These are phyloP conservation scores for Prototheca cutis DNA, from an alignment of 163 green algal species.

Conservation along the genomic window DNA sequence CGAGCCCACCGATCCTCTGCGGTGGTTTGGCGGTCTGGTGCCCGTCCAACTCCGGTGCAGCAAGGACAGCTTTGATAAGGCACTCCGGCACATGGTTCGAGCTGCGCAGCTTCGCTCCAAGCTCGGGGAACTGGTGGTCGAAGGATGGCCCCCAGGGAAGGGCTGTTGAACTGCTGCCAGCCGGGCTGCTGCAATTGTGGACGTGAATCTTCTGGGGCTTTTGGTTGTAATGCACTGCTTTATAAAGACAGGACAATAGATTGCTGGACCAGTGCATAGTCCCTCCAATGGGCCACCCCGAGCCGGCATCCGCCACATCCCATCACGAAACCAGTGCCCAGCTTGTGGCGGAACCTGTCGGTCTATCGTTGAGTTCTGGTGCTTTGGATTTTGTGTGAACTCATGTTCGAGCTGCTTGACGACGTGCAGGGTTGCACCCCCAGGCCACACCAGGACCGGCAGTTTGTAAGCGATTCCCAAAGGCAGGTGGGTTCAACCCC, in stretches of 20 bases:
- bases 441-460: too few relatives aligned
- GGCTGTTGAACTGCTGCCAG: background rate
- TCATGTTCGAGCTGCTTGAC: too few relatives aligned
- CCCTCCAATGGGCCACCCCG: background rate
- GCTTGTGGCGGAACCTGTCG: too few relatives aligned
- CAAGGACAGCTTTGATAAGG: conserved; percentile 3
- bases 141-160: background rate
- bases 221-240: background rate
- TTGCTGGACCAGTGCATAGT: background rate
- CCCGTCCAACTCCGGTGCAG: conserved; percentile 1
- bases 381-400: too few relatives aligned
- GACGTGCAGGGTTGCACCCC: too few relatives aligned
- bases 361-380: too few relatives aligned
- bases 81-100: background rate
- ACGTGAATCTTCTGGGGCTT: background rate
- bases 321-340: too few relatives aligned
- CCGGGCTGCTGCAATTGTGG: background rate
- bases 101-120: conserved; percentile 2
- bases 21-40: conserved; percentile 17
- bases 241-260: background rate
- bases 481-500: too few relatives aligned
- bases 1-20: conserved; percentile 1
- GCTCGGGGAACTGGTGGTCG: conserved; percentile 1
- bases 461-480: too few relatives aligned
- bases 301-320: too few relatives aligned